Conservation (phyloP, 495 filamentous ascomycete species). For the Aspergillus incahuasiensis region DNA sequence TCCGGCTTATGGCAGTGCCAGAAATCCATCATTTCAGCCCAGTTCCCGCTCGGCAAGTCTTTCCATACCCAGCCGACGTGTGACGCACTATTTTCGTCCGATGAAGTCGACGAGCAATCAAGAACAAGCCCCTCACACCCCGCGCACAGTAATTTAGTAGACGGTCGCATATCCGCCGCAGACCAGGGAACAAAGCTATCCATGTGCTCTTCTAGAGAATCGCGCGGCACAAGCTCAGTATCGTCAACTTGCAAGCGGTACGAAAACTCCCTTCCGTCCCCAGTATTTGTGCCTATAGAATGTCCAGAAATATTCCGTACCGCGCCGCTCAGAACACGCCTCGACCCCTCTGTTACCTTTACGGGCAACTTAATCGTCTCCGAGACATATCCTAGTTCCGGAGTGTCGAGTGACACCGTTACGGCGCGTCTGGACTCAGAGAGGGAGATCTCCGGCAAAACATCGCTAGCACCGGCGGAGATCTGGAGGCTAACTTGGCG, state of each 20-base stretch:
- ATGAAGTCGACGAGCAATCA: conserved; percentile 3
- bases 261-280: conserved; percentile 35
- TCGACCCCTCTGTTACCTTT: conserved; percentile 40
- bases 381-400: conserved; percentile 40
- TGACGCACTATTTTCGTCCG: not conserved
- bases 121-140: conserved; percentile 45
- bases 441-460: conserved; percentile 29
- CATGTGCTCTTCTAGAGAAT: conserved; percentile 22
- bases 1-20: conserved; percentile 98
- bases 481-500: conserved; percentile 74
- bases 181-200: conserved; percentile 65
- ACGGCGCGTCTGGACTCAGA: conserved; percentile 40
- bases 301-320: not conserved
- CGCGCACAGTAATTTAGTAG: conserved; percentile 59
- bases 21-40: conserved; percentile 99
- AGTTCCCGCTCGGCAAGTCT: conserved; percentile 91
- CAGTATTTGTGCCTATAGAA: not conserved
- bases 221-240: conserved; percentile 5
- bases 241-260: conserved; percentile 66
- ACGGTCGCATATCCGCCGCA: conserved; percentile 54
- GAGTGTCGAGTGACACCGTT: conserved; percentile 31
- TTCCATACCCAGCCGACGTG: conserved; percentile 62
- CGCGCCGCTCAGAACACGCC: conserved; percentile 16
- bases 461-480: conserved; percentile 36
- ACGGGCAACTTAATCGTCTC: conserved; percentile 64